Evolutionary conservation across 768 basidiomycete species (phyloP), one percentile per base, ranked within the genome.

Genomic region (Hericium erinaceus): DNA sequence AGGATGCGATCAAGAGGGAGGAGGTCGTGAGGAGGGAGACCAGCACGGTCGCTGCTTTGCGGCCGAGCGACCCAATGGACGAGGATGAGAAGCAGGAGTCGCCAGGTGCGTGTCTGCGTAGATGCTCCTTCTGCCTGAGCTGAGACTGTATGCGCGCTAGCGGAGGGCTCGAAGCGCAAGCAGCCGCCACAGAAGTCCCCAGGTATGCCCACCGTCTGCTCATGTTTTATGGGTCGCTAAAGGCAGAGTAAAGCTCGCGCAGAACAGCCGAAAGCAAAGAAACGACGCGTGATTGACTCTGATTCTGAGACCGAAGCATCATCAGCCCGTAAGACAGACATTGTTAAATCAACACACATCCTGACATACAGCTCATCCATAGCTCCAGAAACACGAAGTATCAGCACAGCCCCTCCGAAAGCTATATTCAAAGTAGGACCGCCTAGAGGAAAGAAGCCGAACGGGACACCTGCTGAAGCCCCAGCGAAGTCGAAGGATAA

Each of bases 271-370:
- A 75, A 65, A 51, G 39, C 70, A 7, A 85, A 86, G 69, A 80
- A 74, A 64, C 71, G 82, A 52, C 77, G 77, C 57, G 75, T 83
- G 26, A 63, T 79, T 5, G 72, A 79, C 37, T 83, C 81, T 0
- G 83, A 82, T 37, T 79, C 82, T 20, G 84, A 82, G 44, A 68
- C 33, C 33, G 33, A 33, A 33, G 33, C 33, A 33, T 33, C 33
- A 10, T 33, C 33, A 33, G 33, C 33, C 1, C 5, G 33, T 33
- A 33, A 33, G 33, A 33, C 33, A 8, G 33, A 33, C 9, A 33
- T 9, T 1, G 9, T 33, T 33, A 8, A 4, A 33, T 33, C 33
- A 33, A 33, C 6, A 33, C 9, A 33, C 33, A 33, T 33, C 33
- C 33, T 8, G 33, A 33, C 33, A 8, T 7, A 33, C 9, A 33